phyloP scores from a whole-genome alignment of 2,329 filamentous ascomycete genomes.

The Microdochium nivale region DNA sequence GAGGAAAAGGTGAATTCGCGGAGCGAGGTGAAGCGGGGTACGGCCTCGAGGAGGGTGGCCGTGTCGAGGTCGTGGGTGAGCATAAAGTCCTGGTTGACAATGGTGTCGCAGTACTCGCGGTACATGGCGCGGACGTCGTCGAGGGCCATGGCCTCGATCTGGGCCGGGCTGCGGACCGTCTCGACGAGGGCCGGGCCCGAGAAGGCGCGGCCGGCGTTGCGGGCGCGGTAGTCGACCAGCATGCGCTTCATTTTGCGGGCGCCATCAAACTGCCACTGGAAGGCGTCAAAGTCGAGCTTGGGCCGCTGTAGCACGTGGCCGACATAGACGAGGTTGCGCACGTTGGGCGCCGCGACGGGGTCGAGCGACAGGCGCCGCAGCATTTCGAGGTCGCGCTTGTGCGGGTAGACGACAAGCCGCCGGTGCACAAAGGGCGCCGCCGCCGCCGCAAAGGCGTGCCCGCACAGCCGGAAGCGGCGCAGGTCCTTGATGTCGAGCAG shows the following conservation, averaged over 20 bases:
- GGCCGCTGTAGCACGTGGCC: background rate
- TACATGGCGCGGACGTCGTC: background rate
- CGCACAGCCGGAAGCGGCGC: background rate
- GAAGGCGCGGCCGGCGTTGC: background rate
- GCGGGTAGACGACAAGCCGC: background rate
- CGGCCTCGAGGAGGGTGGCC: background rate
- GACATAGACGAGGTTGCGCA: background rate
- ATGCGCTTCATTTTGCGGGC: background rate
- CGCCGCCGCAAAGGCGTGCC: background rate
- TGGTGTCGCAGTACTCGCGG: background rate
- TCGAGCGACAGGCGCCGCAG: background rate
- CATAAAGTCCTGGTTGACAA: background rate
- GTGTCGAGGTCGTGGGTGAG: background rate
- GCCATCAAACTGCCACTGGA: background rate
- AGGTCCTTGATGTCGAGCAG: background rate
- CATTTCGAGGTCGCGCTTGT: background rate
- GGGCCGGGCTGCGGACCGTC: background rate
- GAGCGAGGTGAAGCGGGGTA: background rate
- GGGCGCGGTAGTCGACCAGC: background rate
- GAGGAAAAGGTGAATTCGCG: background rate
- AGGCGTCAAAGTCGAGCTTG: background rate
- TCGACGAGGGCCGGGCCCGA: background rate
- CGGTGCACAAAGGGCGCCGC: background rate
- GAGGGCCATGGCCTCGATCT: background rate
- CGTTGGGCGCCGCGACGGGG: background rate